Evolutionary conservation across 2,329 filamentous ascomycete genomes (phyloP), one percentile per base, ranked within the genome.

Genomic region (Aspergillus sp.): DNA sequence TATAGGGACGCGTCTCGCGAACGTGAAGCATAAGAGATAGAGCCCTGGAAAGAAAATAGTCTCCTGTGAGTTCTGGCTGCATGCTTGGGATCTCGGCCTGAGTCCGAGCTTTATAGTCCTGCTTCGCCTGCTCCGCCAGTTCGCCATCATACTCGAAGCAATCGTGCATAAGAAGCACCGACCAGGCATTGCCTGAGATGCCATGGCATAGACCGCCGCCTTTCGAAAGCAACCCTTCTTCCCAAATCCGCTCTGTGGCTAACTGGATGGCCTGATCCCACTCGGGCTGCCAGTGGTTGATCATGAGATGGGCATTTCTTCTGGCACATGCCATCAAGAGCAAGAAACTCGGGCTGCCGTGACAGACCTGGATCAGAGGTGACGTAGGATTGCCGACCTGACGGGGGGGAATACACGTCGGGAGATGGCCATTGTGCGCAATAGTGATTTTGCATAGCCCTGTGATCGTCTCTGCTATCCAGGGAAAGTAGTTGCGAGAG

Each of bases 191-290:
- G 9, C 70, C 70, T 2, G 68, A 54, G 27, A 71, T 63, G 0
- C 70, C 70, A 44, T 72, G 70, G 43, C 70, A 73, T 4, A 72
- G 37, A 20, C 68, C 62, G 0, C 67, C 68, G 7, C 70, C 70
- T 49, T 72, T 73, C 7, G 62, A 68, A 3, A 73, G 55, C 3
- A 73, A 49, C 0, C 70, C 70, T 56, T 72, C 62, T 45, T 70
- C 58, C 69, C 70, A 72, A 4, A 70, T 57, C n/a, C 58, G 58
- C 33, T 68, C 55, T 32, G 60, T 64, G 3, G 58, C 65, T 7
- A 68, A 48, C 7, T 55, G 52, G 23, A 66, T 59, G 6, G 67
- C 62, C 49, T 63, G 46, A 20, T 71, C 64, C 69, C 69, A 72
- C 35, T 62, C 60, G 2, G 68, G 68, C 25, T 59, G 53, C 69